Percentiles rank a stretch among this genome's conserved stretches.
These are phyloP conservation scores for Setomelanomma holmii DNA, from an alignment of 2,329 filamentous ascomycete species.

Conservation along the genomic window DNA sequence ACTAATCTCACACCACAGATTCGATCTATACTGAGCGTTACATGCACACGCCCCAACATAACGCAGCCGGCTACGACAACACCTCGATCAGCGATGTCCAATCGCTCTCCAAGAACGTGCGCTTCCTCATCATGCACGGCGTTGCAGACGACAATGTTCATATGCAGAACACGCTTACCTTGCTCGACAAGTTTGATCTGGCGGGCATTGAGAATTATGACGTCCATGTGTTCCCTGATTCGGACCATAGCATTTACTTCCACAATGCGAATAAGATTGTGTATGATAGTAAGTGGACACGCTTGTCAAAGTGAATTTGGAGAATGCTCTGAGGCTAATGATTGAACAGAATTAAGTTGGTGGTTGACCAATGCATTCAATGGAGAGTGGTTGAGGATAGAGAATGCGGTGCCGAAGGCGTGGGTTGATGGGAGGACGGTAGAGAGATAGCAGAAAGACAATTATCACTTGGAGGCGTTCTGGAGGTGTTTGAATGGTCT, in stretches of 20 bases:
- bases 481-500: not conserved
- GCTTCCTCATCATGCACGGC: slow-evolving; percentile 95
- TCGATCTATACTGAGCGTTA: slow-evolving; percentile 95
- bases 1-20: slow-evolving; percentile 56
- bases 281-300: slow-evolving; percentile 83
- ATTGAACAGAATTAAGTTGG: slow-evolving; percentile 72
- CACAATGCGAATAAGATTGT: slow-evolving; percentile 92
- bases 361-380: slow-evolving; percentile 99
- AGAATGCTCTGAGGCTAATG: slow-evolving; percentile 3
- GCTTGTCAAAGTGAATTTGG: too few relatives aligned
- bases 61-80: slow-evolving; percentile 76
- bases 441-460: slow-evolving; percentile 10
- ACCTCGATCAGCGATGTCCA: slow-evolving; percentile 76
- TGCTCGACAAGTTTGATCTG: slow-evolving; percentile 87
- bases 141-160: slow-evolving; percentile 98
- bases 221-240: slow-evolving; percentile 94
- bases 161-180: slow-evolving; percentile 87
- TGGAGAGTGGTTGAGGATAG: slow-evolving; percentile 80
- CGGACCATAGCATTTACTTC: slow-evolving; percentile 93
- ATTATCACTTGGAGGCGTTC: not conserved
- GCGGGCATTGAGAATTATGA: slow-evolving; percentile 90
- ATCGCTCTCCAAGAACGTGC: slow-evolving; percentile 76
- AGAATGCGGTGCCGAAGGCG: slow-evolving; percentile 58
- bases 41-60: slow-evolving; percentile 92
- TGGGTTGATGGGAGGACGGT: slow-evolving; percentile 30